Percentiles rank a stretch among this genome's conserved stretches.
Conservation (phyloP, 169 alveolate species). For the Theileria annulata region DNA sequence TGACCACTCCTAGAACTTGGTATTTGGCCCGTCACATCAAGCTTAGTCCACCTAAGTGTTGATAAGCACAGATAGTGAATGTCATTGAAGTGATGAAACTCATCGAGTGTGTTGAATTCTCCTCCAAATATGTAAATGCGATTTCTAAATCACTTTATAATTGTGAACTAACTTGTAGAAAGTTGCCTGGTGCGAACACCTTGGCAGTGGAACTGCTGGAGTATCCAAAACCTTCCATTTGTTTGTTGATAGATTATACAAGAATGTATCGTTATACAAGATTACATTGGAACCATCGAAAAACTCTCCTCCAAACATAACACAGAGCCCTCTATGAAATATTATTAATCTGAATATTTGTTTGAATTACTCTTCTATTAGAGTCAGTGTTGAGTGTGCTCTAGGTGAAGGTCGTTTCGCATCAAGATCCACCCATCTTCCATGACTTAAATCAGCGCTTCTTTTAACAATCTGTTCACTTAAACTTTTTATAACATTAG, state of each 20-base stretch:
- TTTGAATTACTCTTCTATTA: constrained; percentile 53
- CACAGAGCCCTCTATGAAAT: constrained; percentile 68
- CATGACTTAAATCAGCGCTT: constrained; percentile 12
- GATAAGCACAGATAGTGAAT: constrained; percentile 79
- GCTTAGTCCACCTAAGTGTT: constrained; percentile 78
- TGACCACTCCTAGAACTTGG: constrained; percentile 91
- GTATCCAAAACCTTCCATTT: constrained; percentile 82
- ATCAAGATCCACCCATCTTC: constrained; percentile 38
- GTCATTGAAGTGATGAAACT: constrained; percentile 87
- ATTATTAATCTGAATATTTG: not conserved
- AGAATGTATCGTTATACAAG: constrained; percentile 81
- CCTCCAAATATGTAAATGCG: constrained; percentile 87
- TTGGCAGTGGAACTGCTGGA: constrained; percentile 80
- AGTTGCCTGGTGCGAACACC: constrained; percentile 89
- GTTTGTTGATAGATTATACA: constrained; percentile 78
- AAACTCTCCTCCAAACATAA: constrained; percentile 89
- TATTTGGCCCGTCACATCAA: constrained; percentile 73
- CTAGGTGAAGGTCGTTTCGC: constrained; percentile 74
- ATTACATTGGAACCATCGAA: constrained; percentile 81
- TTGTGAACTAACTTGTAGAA: constrained; percentile 64
- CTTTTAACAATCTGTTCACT: constrained; percentile 18
- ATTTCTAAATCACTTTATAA: constrained; percentile 63
- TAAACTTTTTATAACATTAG: constrained; percentile 14
- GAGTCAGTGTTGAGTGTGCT: constrained; percentile 73
- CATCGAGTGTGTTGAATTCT: constrained; percentile 84